Evolutionary conservation across 495 filamentous ascomycete genomes (phyloP), one percentile per base, ranked within the genome.

Genomic region (Penicillium egyptiacum): DNA sequence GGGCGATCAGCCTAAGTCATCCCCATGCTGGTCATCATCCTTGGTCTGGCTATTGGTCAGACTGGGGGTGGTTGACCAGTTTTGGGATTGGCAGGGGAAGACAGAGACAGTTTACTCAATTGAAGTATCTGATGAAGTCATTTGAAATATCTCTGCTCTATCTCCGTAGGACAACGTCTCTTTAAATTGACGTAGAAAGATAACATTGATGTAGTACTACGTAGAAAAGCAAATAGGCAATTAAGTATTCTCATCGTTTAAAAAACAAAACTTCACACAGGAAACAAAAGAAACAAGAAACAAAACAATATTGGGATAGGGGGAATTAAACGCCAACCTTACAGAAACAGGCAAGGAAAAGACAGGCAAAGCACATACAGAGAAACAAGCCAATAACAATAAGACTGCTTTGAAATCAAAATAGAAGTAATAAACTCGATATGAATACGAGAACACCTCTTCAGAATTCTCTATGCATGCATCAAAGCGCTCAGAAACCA

Each of bases 181-280:
- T 7, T 28, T 28, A 28, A 28, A 28, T 7, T 28, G 7, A 28
- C n/a, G 35, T 33, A 17, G 7, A 39, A 39, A 16, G n/a, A 17
- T 17, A 17, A 8, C 31, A 7, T 39, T 7, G 14, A n/a, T 39
- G 16, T 8, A 39, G 2, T 17, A 17, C 35, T 39, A 39, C n/a
- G 16, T 39, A 44, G 4, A 25, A 25, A 44, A 6, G 5, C 16
- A 48, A 1, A 48, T 5, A 4, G 22, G 14, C 41, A 53, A 53
- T 46, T 58, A 53, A 28, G 41, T 41, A 58, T 57, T 51, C 30
- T 53, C 23, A 52, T 31, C 39, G 30, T 19, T 53, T n/a, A 14
- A 37, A 23, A 37, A n/a, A 42, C 22, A 7, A 28, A 43, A 52
- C 17, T 26, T n/a, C 25, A 28, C 56, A 53, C 4, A 22, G 28